Evolutionary conservation across 2,329 filamentous ascomycete species (phyloP), one percentile per base, ranked within the genome.

Genomic region (Xylaria digitata): DNA sequence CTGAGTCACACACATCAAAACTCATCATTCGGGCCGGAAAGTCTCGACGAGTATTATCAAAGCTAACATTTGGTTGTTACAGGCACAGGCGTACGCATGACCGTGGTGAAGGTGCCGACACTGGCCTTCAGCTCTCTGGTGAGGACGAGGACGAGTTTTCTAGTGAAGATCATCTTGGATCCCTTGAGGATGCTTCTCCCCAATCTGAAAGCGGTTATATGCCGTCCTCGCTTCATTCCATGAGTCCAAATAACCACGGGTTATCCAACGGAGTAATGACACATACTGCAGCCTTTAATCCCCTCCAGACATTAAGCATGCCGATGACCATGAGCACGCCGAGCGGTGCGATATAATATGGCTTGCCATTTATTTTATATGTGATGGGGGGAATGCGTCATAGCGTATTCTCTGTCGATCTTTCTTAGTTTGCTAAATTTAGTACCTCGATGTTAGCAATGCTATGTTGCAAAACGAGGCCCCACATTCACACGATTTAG

Each of bases 101-200:
- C 79, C 90, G 86, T 61, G 85, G 85, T 64, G 88, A 90, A 56
- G 87, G 87, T 42, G 84, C 80, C 48, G 88, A 90, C 49, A 83
- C 83, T 58, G 79, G 79, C 65, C 84, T 89, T 74, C 86, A 85
- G 76, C 86, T 89, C 67, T 91, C 91, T 45, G 94, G 95, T 64
- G 94, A 97, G 73, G 93, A 96, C 52, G 89, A 95, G 72, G 93
- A 97, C 75, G 92, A 96, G 61, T 90, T 85, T 73, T 90, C 88
- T 42, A 93, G 95, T 67, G 93, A 96, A 71, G 92, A 96, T 72
- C 92, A 94, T 34, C 89, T 95, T 62, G 91, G 91, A 59, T 90
- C 92, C 45, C 86, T 94, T 32, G 92, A 93, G 70, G 92, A 94
- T 70, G 89, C 91, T 19, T 94, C 92, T 13, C 91, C 92, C 17